Percentiles rank a stretch among this genome's conserved stretches.
Evolutionary conservation across 148 eudicot genomes (phyloP).

Genomic region (Vaccinium darrowii): DNA sequence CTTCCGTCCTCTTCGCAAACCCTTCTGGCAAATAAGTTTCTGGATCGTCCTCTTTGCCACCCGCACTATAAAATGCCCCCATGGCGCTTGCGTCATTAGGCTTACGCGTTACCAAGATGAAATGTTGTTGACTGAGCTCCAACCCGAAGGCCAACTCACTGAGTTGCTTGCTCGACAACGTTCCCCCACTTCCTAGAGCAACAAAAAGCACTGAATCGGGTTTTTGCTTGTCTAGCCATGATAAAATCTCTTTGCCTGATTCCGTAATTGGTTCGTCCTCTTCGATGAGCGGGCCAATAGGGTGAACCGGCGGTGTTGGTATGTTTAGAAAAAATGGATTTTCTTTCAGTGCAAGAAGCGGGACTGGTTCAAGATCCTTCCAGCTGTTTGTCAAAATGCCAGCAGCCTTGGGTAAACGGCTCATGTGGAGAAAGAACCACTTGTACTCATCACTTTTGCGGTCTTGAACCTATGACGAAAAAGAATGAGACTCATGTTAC

Average conservation of each 20-base stretch:
- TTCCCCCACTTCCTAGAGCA: constrained; percentile 33
- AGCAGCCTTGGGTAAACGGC: constrained; percentile 18
- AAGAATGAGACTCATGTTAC: not conserved
- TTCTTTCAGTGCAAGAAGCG: constrained; percentile 31
- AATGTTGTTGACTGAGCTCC: constrained; percentile 31
- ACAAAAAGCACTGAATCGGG: constrained; percentile 27
- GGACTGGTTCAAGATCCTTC: constrained; percentile 41
- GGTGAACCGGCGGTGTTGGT: constrained; percentile 33
- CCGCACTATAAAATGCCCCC: constrained; percentile 11
- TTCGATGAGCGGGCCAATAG: constrained; percentile 39
- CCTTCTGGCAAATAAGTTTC: constrained; percentile 24
- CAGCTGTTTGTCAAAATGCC: constrained; percentile 50
- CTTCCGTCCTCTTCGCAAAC: constrained; percentile 14
- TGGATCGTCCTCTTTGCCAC: constrained; percentile 1
- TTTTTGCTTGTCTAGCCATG: constrained; percentile 31
- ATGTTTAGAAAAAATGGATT: constrained; percentile 25
- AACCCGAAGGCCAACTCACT: constrained; percentile 35
- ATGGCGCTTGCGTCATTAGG: constrained; percentile 18
- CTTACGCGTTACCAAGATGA: constrained; percentile 27
- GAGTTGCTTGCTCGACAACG: constrained; percentile 27
- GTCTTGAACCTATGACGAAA: not conserved
- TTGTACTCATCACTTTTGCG: constrained; percentile 26
- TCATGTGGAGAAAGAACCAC: constrained; percentile 27
- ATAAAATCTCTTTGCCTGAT: not conserved
- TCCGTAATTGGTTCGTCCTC: constrained; percentile 8